Percentiles rank a stretch among this genome's conserved stretches.
Conservation (phyloP, 2,329 filamentous ascomycete species). For the Cryphonectria parasitica region DNA sequence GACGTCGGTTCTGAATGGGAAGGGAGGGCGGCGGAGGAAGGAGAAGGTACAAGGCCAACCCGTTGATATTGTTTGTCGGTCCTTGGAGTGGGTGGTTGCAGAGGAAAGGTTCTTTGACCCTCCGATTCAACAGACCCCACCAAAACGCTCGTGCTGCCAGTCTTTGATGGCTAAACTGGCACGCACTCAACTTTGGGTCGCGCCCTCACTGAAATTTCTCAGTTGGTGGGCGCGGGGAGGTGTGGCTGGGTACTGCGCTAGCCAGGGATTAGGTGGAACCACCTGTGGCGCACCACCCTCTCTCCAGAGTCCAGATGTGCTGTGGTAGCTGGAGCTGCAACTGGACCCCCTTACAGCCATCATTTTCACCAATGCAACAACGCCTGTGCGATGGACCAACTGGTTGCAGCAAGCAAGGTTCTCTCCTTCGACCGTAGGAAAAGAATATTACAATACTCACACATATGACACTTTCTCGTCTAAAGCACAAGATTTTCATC, state of each 20-base stretch:
- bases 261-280: slow-evolving; percentile 12
- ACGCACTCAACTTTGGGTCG: slow-evolving; percentile 1
- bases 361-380: background rate
- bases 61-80: slow-evolving; percentile 21
- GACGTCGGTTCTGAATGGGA: slow-evolving; percentile 13
- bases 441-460: background rate
- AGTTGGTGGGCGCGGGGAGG: slow-evolving; percentile 25
- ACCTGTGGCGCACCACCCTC: slow-evolving; percentile 21
- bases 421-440: background rate
- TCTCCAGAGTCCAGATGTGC: too few species aligned
- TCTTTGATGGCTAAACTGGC: slow-evolving; percentile 10
- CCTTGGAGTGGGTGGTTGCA: slow-evolving; percentile 18
- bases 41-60: slow-evolving; percentile 28
- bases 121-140: slow-evolving; percentile 25
- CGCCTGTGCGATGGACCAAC: background rate
- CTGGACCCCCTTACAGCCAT: background rate
- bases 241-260: slow-evolving; percentile 27
- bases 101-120: slow-evolving; percentile 26
- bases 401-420: background rate
- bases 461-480: background rate
- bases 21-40: slow-evolving; percentile 19
- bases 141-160: slow-evolving; percentile 19
- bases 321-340: background rate
- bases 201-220: slow-evolving; percentile 25
- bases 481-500: background rate